Evolutionary conservation across 768 basidiomycete genomes (phyloP), one percentile per base, ranked within the genome.

Genomic region (Thelephora aurantiotincta): DNA sequence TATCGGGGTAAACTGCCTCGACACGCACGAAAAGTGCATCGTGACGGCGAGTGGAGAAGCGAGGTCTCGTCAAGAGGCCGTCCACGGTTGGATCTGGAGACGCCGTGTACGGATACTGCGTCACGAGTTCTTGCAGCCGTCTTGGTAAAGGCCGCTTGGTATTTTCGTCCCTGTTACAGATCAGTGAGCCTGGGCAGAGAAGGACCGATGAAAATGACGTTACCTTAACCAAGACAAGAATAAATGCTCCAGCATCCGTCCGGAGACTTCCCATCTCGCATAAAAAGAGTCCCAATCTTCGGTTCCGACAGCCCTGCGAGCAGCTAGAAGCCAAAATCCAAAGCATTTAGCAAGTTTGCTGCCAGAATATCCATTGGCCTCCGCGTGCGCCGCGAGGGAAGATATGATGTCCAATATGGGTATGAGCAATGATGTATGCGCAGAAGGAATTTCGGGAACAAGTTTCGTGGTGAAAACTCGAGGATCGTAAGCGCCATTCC

Each of bases 211-310:
- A 16, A 46, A 43, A 20, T 6, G 44, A 14, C 53, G 68, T 47
- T 48, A 84, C 86, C 87, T 73, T 48, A 88, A 75, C 48, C 74
- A 70, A 14, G 80, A 71, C 48, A 89, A 67, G 63, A 88, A 85
- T 6, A 89, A 49, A 63, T 89, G 86, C 54, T 88, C 87, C 44
- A 88, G 57, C 36, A 82, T 72, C 18, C 83, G 68, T 26, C 82
- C 87, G 7, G 75, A 72, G 23, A 70, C 68, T 54, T 89, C 82
- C 87, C 87, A 89, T 26, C 80, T 70, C 3, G 67, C 65, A 57
- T 88, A 89, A 57, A 88, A 86, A 7, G 68, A 58, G 11, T 60
- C 48, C 79, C 78, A 85, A 47, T 78, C 74, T 44, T 82, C 79
- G 1, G 63, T 68, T 9, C 65, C 63, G 37, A 71, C 68, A 2